Conservation (phyloP, 306 rosid species). For the Hylodesmum podocarpum region DNA sequence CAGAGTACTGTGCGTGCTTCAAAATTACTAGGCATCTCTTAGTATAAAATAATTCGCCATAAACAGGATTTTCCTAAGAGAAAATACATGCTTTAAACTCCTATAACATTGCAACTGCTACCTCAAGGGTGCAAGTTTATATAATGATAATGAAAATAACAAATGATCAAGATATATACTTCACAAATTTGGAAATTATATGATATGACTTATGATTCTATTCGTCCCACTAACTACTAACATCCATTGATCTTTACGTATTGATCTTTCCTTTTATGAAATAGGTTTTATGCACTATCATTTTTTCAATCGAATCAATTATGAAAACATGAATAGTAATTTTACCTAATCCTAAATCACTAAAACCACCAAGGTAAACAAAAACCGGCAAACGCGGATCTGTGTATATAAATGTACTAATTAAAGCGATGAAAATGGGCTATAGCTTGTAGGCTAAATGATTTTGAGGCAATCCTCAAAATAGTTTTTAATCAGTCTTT, state of each 20-base stretch:
- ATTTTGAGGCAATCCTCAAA: neutral
- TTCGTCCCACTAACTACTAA: neutral
- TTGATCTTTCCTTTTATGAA: neutral
- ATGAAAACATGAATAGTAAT: neutral
- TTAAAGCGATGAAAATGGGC: neutral
- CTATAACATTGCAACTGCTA: too few species aligned
- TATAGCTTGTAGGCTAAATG: neutral
- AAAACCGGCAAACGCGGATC: neutral
- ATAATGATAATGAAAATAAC: neutral
- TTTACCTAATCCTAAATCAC: neutral
- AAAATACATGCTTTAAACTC: too few species aligned
- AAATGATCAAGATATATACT: neutral
- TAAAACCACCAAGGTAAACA: neutral
- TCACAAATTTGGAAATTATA: neutral
- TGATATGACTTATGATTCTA: neutral
- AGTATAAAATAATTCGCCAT: neutral
- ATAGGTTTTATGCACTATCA: conserved; percentile 6
- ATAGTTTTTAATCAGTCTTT: neutral
- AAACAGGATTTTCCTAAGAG: neutral
- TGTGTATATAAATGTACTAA: neutral
- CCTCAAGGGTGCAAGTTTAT: too few species aligned
- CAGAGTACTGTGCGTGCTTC: neutral
- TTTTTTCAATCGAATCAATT: conserved; percentile 13
- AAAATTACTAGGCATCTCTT: neutral
- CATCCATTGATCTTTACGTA: neutral